Evolutionary conservation across 768 basidiomycete genomes (phyloP).

Genomic region (Psilocybe sp.): DNA sequence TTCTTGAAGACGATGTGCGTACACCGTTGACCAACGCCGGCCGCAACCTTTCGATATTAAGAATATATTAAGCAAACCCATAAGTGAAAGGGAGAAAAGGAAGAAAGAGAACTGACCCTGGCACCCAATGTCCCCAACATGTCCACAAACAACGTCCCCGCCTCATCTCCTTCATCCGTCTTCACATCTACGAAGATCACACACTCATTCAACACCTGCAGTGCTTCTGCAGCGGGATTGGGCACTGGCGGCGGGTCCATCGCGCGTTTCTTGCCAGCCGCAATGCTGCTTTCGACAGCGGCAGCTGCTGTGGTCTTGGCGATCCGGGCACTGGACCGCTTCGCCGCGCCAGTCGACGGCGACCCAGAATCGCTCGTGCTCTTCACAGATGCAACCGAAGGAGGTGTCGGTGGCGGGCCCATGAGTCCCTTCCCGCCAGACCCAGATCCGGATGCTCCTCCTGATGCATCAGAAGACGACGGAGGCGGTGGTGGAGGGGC

Average conservation of each 20-base stretch:
- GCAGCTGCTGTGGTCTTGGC: slow-evolving; percentile 22
- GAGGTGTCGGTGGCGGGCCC: slow-evolving; percentile 51
- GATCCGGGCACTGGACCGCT: slow-evolving; percentile 31
- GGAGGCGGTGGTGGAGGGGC: slow-evolving; percentile 36
- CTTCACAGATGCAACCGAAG: slow-evolving; percentile 27
- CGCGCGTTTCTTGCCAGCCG: slow-evolving; percentile 18
- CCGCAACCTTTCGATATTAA: slow-evolving; percentile 44
- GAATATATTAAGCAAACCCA: background rate
- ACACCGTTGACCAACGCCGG: slow-evolving; percentile 66
- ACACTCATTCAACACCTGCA: slow-evolving; percentile 69
- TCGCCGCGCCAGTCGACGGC: slow-evolving; percentile 18
- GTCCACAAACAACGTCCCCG: slow-evolving; percentile 76
- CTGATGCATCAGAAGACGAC: slow-evolving; percentile 19
- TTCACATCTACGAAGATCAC: slow-evolving; percentile 86
- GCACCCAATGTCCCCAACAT: slow-evolving; percentile 82
- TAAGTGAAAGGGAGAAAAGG: background rate
- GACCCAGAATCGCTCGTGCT: slow-evolving; percentile 15
- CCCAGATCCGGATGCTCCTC: background rate
- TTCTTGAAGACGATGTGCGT: slow-evolving; percentile 89
- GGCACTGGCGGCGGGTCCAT: slow-evolving; percentile 13
- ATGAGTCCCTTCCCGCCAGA: slow-evolving; percentile 22
- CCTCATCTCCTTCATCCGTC: slow-evolving; percentile 81
- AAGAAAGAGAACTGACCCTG: slow-evolving; percentile 47
- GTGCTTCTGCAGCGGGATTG: slow-evolving; percentile 26
- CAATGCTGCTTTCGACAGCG: slow-evolving; percentile 14